Evolutionary conservation across 2,329 filamentous ascomycete species (phyloP), one percentile per base, ranked within the genome.

Genomic region (Calonectria hongkongensis): DNA sequence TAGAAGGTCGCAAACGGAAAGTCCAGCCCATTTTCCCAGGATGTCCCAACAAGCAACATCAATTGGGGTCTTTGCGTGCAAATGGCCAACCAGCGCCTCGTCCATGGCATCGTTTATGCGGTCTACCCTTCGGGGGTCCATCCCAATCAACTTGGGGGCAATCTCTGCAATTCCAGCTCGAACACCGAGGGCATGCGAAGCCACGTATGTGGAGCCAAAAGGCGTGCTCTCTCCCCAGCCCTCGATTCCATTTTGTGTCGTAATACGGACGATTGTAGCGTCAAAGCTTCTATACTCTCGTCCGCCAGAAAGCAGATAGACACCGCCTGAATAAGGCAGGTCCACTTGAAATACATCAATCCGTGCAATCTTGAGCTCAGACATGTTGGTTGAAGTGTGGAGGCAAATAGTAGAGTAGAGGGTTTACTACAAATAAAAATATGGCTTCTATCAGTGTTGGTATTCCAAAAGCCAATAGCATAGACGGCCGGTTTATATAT

Each of bases 71-170:
- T 76, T 77, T 36, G 65, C 75, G 45, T 78, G 70, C 47, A 65
- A 51, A 5, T 78, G 74, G 18, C 70, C 68, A 18, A 73, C 12
- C n/a, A 78, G 48, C 5, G 73, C 60, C 47, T 45, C 60, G 8
- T 75, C 74, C 73, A 78, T 77, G 7, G 71, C 73, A 30, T 75
- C 73, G n/a, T 77, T 75, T 30, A 77, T 76, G 18, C 75, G 74
- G 28, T 78, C 75, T 12, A 75, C 50, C 45, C 68, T 60, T 39
- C 74, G 60, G 1, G 70, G 72, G 39, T 77, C 71, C 27, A 78
- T 18, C 2, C 71, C 70, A 12, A 77, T 73, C 18, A 78, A 39
- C 48, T 54, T 67, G 2, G 75, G 71, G 1, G 75, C 66, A 0
- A 77, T 75, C 62, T 77, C 69, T 0, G 71, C 67, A 25, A 77